Evolutionary conservation across 1,284 basidiomycete genomes (phyloP), one percentile per base, ranked within the genome.

Genomic region (Mycosarcoma maydis): DNA sequence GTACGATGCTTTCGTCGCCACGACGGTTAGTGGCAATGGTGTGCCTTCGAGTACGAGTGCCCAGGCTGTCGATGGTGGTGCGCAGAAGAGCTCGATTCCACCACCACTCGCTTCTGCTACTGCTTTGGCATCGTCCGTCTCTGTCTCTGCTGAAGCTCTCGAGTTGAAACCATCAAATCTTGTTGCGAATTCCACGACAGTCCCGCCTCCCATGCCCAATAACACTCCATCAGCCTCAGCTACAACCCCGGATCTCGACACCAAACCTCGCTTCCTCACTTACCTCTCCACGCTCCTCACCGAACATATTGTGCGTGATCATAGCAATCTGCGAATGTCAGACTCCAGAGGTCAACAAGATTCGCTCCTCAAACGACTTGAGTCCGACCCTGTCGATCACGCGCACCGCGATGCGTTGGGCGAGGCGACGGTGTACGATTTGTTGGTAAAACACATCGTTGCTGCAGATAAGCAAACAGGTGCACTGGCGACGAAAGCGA

Each of bases 341-440:
- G 55, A 55, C 19, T 6, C 46, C 6, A 34, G 66, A 17, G 51
- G 45, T 8, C 66, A 69, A 17, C 47, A 49, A 10, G 42, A 55
- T 14, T 22, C 41, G 0, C 48, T 69, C 3, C 39, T 64, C 17
- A 54, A 69, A 20, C 36, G 47, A 2, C 55, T 69, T 39, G 66
- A 69, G 6, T 46, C 51, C 4, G 55, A 50, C 1, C 29, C 42
- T 3, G 42, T 59, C 26, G 38, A 33, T 1, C 32, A 58, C 19
- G 37, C 54, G 0, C n/a, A 37, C 6, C 19, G 43, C 1, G 43
- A 49, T 4, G 17, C 9, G 3, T 19, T 24, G 2, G 57, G 53
- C 3, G 49, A 57, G 2, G 65, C 50, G 3, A 62, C 51, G 10
- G n/a, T 69, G 6, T 69, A 54, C 27, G 66, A 69, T 13, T 27